These are phyloP conservation scores for Aspergillus sp. DNA, from an alignment of 2,329 filamentous ascomycete genomes.

Conservation along the genomic window DNA sequence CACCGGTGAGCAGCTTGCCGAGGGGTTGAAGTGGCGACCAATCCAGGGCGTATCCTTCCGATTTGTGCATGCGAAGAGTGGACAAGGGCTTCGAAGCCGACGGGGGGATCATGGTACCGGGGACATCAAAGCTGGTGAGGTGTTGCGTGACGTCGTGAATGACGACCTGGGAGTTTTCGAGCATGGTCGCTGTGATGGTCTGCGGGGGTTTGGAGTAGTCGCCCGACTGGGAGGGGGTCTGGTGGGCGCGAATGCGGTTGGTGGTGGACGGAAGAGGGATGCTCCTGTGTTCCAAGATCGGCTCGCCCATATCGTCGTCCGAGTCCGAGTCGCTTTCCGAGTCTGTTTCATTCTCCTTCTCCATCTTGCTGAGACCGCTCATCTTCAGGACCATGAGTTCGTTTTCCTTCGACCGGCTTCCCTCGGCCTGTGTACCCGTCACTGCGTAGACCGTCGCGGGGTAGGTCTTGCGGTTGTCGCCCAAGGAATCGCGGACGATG, in stretches of 20 bases:
- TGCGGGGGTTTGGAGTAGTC: conserved; percentile 71
- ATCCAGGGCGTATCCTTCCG: conserved; percentile 94
- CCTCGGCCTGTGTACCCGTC: conserved; percentile 88
- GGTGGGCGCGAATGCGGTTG: conserved; percentile 88
- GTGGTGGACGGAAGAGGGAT: conserved; percentile 86
- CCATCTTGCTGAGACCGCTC: conserved; percentile 85
- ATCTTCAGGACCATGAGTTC: conserved; percentile 95
- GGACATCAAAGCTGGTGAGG: conserved; percentile 83
- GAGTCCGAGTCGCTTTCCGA: conserved; percentile 67
- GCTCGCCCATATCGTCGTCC: conserved; percentile 75
- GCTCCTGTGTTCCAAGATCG: conserved; percentile 87
- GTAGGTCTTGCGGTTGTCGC: conserved; percentile 87
- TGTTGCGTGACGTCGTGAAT: conserved; percentile 95
- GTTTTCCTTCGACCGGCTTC: conserved; percentile 74
- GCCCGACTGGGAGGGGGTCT: conserved; percentile 63
- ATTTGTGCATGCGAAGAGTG: conserved; percentile 86
- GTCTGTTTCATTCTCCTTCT: conserved; percentile 67
- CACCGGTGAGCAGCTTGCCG: conserved; percentile 86
- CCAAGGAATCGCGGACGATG: conserved; percentile 79
- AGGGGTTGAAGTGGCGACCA: conserved; percentile 82
- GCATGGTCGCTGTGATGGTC: conserved; percentile 88
- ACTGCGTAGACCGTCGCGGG: conserved; percentile 95
- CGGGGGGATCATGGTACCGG: conserved; percentile 74
- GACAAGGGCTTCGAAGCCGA: conserved; percentile 85
- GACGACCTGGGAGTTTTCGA: conserved; percentile 81